Evolutionary conservation across 192 early-diverging fungal species (phyloP).

Genomic region (Thamnidium elegans): DNA sequence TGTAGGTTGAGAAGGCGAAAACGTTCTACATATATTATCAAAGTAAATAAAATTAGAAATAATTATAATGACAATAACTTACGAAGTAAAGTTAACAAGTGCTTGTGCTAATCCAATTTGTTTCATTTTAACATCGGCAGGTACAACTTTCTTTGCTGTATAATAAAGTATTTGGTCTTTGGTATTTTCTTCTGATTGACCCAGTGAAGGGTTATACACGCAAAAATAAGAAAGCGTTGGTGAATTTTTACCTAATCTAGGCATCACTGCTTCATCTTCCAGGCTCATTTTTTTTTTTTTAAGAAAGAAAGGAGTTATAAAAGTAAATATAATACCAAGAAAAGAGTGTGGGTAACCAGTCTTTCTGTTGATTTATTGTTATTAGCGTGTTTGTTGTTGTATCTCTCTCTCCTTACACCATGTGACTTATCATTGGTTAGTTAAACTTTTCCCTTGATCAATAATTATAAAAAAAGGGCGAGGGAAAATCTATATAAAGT

Average conservation of each 20-base stretch:
- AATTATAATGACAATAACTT: neutral
- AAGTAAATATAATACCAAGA: no score
- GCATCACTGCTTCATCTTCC: neutral
- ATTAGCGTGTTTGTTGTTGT: no score
- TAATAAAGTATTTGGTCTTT: conserved; percentile 78
- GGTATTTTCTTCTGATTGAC: conserved; percentile 63
- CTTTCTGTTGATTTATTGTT: no score
- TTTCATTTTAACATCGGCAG: conserved; percentile 70
- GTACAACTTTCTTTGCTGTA: conserved; percentile 62
- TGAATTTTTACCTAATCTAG: conserved; percentile 34
- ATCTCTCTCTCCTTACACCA: no score
- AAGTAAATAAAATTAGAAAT: neutral
- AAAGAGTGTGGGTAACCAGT: no score
- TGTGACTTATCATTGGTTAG: no score
- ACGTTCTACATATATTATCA: conserved; percentile 41
- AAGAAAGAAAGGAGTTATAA: no score
- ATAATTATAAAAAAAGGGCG: no score
- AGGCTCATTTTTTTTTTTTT: no score
- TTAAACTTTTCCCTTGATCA: no score
- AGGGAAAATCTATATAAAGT: no score
- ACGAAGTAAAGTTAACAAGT: conserved; percentile 66
- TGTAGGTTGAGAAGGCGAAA: conserved; percentile 46
- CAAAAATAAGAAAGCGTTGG: conserved; percentile 67
- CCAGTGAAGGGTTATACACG: conserved; percentile 69
- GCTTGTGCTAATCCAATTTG: conserved; percentile 75